Evolutionary conservation across 306 rosid species (phyloP), one percentile per base, ranked within the genome.

Genomic region (Mimosa pudica): DNA sequence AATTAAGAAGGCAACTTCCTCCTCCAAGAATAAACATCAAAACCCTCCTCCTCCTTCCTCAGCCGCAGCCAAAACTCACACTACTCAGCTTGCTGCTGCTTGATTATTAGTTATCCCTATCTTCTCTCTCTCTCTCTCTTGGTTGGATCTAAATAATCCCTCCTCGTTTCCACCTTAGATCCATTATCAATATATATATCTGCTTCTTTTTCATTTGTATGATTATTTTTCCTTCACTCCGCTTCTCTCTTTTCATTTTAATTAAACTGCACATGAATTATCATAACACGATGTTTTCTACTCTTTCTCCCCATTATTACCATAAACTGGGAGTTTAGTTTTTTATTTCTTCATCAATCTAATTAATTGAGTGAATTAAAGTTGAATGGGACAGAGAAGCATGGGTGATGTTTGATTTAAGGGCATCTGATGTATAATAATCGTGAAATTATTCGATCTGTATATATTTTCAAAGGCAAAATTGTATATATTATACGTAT

Each of bases 1-100:
- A 48, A 48, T 9, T 11, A 48, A 48, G 10, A 48, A 48, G 52
- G 52, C 11, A 38, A 38, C 84, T 49, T 82, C 89, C 79, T 54
- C 76, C 84, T 51, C 10, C 86, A 0, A 30, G 52, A 48, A 11
- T 45, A 84, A 75, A 47, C 83, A 60, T 14, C 35, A 81, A 8
- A 79, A 70, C 55, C 84, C 63, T 82, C 86, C 79, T 54, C 76
- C 84, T 58, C 5, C 88, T 0, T 35, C 90, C 3, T 71, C 87
- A 41, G 49, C 89, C 16, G 51, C 86, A 13, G 66, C 89, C 42
- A 32, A 62, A 62, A 32, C 8, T 30, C 77, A 82, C 79, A 81
- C 86, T 1, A 10, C 52, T 48, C 52, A 48, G 52, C 62, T 87
- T 65, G 86, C 80, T 0, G 86, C 90, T 17, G 87, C 90, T 62